Evolutionary conservation across 306 rosid species (phyloP).

Genomic region (Arachis hypogaea): DNA sequence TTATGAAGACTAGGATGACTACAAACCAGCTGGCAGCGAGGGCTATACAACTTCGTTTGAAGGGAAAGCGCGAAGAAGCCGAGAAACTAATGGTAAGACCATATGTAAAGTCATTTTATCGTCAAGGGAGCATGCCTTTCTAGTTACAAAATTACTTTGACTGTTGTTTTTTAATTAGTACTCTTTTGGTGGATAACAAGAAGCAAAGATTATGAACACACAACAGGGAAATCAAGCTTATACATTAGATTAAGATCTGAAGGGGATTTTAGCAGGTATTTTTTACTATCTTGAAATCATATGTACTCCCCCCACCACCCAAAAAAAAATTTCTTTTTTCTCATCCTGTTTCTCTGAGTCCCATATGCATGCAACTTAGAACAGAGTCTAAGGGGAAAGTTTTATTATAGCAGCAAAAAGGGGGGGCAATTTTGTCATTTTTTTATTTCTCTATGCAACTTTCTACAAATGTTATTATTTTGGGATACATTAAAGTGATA

Average conservation of each 20-base stretch:
- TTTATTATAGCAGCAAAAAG: constrained; percentile 14
- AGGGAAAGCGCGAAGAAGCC: constrained; percentile 93
- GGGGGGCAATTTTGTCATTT: neutral
- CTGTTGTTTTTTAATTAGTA: constrained; percentile 3
- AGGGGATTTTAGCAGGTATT: constrained; percentile 64
- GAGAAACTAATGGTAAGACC: constrained; percentile 71
- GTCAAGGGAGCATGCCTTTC: constrained; percentile 21
- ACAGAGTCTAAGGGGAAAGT: constrained; percentile 28
- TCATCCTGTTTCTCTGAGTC: neutral
- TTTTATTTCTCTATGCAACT: constrained; percentile 5
- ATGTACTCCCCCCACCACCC: neutral
- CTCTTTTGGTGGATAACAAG: constrained; percentile 57
- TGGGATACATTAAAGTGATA: too few relatives aligned
- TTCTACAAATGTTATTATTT: constrained; percentile 5
- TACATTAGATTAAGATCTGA: constrained; percentile 45
- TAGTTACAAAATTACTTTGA: constrained; percentile 34
- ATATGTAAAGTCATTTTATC: neutral
- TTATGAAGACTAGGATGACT: constrained; percentile 55
- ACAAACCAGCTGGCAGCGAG: constrained; percentile 95
- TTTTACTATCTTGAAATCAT: constrained; percentile 24
- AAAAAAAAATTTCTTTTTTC: too few relatives aligned
- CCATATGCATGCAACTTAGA: neutral
- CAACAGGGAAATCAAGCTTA: constrained; percentile 48
- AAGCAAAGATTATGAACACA: constrained; percentile 62
- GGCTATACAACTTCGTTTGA: constrained; percentile 88